These are phyloP conservation scores for Eudorina sp. DNA, from an alignment of 139 green algal genomes.

Conservation along the genomic window DNA sequence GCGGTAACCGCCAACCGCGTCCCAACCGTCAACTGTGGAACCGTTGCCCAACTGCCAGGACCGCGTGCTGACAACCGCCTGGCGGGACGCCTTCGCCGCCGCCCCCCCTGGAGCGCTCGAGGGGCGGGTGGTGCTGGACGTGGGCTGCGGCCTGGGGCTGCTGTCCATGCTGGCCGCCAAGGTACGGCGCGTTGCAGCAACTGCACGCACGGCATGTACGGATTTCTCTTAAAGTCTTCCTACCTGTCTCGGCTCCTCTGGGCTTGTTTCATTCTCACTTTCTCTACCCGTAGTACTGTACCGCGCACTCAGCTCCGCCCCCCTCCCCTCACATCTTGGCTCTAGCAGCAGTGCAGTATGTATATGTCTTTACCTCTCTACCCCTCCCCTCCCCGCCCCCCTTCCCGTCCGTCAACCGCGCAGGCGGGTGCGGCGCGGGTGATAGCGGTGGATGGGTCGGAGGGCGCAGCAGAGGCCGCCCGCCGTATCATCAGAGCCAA, in stretches of 20 bases:
- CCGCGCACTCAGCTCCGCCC: too few relatives aligned
- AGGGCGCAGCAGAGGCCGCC: slow-evolving; percentile 77
- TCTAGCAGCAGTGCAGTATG: too few relatives aligned
- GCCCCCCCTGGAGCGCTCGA: not conserved
- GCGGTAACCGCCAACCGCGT: not conserved
- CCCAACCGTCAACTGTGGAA: not conserved
- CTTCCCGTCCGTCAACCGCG: too few relatives aligned
- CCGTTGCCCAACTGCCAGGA: slow-evolving; percentile 1
- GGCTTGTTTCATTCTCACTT: too few relatives aligned
- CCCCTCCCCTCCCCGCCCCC: not conserved
- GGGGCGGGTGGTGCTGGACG: slow-evolving; percentile 77
- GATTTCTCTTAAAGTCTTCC: too few relatives aligned
- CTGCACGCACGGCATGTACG: too few relatives aligned
- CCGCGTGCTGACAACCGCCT: slow-evolving; percentile 11
- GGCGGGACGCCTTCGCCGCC: slow-evolving; percentile 14
- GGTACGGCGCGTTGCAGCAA: slow-evolving; percentile 6
- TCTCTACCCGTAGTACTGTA: too few relatives aligned
- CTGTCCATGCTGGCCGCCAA: slow-evolving; percentile 89
- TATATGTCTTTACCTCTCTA: not conserved
- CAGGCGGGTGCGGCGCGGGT: slow-evolving; percentile 79
- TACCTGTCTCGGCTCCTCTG: too few relatives aligned
- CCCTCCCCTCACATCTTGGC: too few relatives aligned
- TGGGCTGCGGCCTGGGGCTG: slow-evolving; percentile 90
- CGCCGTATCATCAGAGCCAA: slow-evolving; percentile 78
- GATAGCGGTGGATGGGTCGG: slow-evolving; percentile 81